These are phyloP conservation scores for Aspergillus phoenicis DNA, from an alignment of 2,329 filamentous ascomycete species.

Conservation along the genomic window DNA sequence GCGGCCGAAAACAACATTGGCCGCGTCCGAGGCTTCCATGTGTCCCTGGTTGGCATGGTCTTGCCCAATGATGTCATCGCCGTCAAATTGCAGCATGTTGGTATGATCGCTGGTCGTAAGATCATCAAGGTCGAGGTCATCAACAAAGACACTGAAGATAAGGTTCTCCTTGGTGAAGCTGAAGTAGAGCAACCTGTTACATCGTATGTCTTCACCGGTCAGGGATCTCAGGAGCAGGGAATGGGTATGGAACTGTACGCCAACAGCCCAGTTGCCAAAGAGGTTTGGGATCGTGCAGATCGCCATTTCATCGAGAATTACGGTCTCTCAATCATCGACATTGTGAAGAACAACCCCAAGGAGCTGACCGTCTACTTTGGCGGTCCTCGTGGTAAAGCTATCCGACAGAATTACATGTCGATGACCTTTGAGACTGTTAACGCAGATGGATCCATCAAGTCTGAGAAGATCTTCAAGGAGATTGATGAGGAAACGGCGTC, in stretches of 20 bases:
- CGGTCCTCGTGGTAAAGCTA: constrained; percentile 93
- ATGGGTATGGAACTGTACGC: constrained; percentile 99
- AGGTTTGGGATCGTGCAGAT: constrained; percentile 97
- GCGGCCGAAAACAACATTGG: constrained; percentile 98
- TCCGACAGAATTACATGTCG: constrained; percentile 98
- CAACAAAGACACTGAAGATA: constrained; percentile 95
- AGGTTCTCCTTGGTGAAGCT: constrained; percentile 90
- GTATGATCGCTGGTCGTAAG: constrained; percentile 97
- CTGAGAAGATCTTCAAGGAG: constrained; percentile 99
- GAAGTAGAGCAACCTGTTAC: constrained; percentile 98
- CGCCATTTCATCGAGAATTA: constrained; percentile 99
- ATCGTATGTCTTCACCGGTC: constrained; percentile 96
- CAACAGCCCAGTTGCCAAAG: constrained; percentile 89
- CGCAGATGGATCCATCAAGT: constrained; percentile 88
- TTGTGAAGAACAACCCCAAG: constrained; percentile 99
- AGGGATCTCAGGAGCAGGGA: constrained; percentile 97
- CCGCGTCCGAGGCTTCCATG: constrained; percentile 95
- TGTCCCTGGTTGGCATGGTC: constrained; percentile 97
- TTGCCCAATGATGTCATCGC: constrained; percentile 93
- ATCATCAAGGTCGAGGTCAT: constrained; percentile 98
- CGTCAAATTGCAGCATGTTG: constrained; percentile 92
- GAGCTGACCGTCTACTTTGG: constrained; percentile 98
- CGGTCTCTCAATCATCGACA: constrained; percentile 96
- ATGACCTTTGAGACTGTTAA: constrained; percentile 99
- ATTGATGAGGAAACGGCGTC: constrained; percentile 89